Conservation (phyloP, 2,329 filamentous ascomycete genomes). For the Westerdykella sp. region DNA sequence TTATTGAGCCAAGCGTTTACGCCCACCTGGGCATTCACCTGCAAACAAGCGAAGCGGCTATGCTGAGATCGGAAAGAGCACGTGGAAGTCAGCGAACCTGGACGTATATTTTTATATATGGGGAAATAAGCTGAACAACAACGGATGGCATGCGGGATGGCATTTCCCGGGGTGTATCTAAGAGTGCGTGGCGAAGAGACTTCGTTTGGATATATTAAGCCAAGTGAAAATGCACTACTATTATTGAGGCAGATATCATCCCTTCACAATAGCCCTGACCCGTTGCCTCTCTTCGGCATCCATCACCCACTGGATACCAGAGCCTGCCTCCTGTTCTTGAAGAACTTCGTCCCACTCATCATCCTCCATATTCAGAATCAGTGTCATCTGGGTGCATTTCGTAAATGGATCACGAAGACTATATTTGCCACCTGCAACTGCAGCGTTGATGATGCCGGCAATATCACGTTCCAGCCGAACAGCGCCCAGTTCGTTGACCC, state of each 20-base stretch:
- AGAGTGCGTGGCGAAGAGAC: too few species aligned
- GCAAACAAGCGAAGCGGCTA: too few species aligned
- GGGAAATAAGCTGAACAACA: too few species aligned
- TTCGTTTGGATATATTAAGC: too few species aligned
- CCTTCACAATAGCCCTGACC: conserved; percentile 61
- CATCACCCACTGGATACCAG: conserved; percentile 65
- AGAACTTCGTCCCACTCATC: conserved; percentile 84
- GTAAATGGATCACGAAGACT: conserved; percentile 70
- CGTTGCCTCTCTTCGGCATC: conserved; percentile 66
- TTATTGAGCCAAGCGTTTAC: too few species aligned
- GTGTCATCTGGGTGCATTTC: conserved; percentile 70
- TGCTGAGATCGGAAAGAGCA: too few species aligned
- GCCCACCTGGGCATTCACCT: too few species aligned
- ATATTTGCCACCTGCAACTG: conserved; percentile 65
- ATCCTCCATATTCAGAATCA: conserved; percentile 90
- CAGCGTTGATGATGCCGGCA: conserved; percentile 60
- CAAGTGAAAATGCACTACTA: background rate
- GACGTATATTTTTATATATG: too few species aligned
- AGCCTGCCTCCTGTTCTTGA: conserved; percentile 43
- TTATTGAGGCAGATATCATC: conserved; percentile 1
- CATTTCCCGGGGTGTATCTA: too few species aligned
- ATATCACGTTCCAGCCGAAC: conserved; percentile 81
- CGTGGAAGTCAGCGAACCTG: too few species aligned
- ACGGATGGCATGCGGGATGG: too few species aligned
- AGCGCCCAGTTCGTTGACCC: conserved; percentile 74